These are phyloP conservation scores for Psilocybe cyanescens DNA, from an alignment of 768 basidiomycete species.

Conservation along the genomic window DNA sequence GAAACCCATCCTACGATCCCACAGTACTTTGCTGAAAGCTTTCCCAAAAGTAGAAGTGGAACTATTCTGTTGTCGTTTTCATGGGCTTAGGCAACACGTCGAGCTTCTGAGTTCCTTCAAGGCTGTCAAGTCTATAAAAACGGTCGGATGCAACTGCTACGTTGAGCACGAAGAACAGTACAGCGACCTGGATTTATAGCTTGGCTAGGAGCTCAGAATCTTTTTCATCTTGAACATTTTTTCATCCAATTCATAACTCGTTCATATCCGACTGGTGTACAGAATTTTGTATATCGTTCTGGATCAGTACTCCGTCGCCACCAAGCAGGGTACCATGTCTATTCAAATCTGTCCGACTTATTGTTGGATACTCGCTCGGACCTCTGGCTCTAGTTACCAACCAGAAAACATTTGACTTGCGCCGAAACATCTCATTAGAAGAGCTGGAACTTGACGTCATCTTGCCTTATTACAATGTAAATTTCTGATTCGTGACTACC, in stretches of 20 bases:
- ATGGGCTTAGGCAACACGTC: neutral
- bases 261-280: neutral
- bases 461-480: neutral
- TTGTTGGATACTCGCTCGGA: neutral
- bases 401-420: neutral
- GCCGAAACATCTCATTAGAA: neutral
- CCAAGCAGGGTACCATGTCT: neutral
- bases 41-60: neutral
- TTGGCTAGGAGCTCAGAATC: neutral
- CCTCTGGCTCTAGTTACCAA: neutral
- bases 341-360: neutral
- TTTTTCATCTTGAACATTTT: constrained; percentile 1
- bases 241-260: neutral
- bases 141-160: neutral
- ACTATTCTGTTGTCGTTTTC: neutral
- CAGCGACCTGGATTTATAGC: neutral
- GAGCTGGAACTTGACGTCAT: neutral
- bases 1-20: neutral
- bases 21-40: neutral
- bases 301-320: neutral
- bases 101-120: constrained; percentile 1
- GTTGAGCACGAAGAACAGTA: neutral
- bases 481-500: neutral
- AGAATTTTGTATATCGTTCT: neutral
- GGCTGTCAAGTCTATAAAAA: neutral